Percentiles rank a stretch among this genome's conserved stretches.
Evolutionary conservation across 2,329 filamentous ascomycete genomes (phyloP).

Genomic region (Xylariomycetidae sp.): DNA sequence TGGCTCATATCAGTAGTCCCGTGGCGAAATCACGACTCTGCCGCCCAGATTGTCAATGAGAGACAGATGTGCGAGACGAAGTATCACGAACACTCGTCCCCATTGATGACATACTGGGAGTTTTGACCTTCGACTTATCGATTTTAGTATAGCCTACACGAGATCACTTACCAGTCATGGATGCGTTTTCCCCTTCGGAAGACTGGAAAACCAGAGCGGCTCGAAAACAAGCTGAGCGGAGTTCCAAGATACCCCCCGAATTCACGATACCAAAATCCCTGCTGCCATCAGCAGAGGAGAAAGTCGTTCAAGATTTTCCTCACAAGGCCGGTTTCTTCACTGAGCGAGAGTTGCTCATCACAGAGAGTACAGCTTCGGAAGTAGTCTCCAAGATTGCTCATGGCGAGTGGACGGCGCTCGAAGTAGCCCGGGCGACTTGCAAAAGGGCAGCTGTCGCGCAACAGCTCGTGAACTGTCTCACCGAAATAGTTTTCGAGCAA

Average conservation of each 20-base stretch:
- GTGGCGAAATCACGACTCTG: too few species aligned
- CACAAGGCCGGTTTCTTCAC: slow-evolving; percentile 13
- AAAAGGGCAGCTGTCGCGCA: slow-evolving; percentile 45
- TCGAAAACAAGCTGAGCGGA: slow-evolving; percentile 9
- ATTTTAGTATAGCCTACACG: too few species aligned
- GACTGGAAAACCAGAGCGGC: slow-evolving; percentile 8
- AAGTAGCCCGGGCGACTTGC: slow-evolving; percentile 37
- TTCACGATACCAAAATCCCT: slow-evolving; percentile 9
- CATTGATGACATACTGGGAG: too few species aligned
- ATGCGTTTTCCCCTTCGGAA: too few species aligned
- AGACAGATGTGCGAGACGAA: too few species aligned
- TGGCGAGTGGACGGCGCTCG: slow-evolving; percentile 16
- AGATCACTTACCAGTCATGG: too few species aligned
- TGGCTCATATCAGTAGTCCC: too few species aligned
- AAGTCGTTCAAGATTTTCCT: slow-evolving; percentile 12
- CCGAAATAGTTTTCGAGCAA: slow-evolving; percentile 24
- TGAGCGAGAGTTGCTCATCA: slow-evolving; percentile 8
- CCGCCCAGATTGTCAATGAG: too few species aligned
- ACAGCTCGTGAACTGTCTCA: slow-evolving; percentile 33
- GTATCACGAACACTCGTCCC: too few species aligned
- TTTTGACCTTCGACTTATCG: too few species aligned
- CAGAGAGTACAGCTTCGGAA: slow-evolving; percentile 10
- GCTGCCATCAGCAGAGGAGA: slow-evolving; percentile 6
- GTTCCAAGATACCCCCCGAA: slow-evolving; percentile 8
- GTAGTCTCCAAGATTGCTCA: slow-evolving; percentile 14